phyloP scores from a whole-genome alignment of 2,329 filamentous ascomycete species.

The Microcyclospora tardicrescens region DNA sequence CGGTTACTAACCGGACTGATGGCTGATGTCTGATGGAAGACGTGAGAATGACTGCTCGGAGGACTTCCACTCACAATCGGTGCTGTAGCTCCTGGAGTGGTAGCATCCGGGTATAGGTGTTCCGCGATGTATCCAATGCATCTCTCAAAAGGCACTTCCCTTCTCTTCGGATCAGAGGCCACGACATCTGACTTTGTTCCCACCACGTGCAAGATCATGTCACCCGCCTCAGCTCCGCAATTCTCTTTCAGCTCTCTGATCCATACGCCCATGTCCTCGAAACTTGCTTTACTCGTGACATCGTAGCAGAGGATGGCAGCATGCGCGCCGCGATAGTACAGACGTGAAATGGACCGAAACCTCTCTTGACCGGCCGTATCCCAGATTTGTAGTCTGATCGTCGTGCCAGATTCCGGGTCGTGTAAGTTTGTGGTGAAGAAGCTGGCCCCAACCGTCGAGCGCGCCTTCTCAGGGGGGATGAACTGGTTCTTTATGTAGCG shows the following conservation, averaged over 20 bases:
- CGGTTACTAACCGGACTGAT: conserved; percentile 35
- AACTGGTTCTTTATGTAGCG: conserved; percentile 63
- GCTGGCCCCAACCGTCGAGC: conserved; percentile 38
- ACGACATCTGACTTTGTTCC: conserved; percentile 91
- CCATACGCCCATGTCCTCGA: conserved; percentile 87
- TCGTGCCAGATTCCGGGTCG: conserved; percentile 72
- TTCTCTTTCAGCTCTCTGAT: conserved; percentile 50
- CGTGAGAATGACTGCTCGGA: conserved; percentile 23
- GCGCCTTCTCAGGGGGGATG: conserved; percentile 39
- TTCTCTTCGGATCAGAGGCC: conserved; percentile 61
- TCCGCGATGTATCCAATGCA: conserved; percentile 94
- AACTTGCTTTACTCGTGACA: conserved; percentile 75
- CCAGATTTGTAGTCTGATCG: conserved; percentile 91
- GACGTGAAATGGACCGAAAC: conserved; percentile 82
- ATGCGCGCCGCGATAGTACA: conserved; percentile 94
- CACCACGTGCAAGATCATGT: conserved; percentile 85
- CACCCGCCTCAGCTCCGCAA: conserved; percentile 27
- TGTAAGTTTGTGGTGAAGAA: conserved; percentile 53
- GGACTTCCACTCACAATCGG: conserved; percentile 5
- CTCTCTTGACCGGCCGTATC: conserved; percentile 96
- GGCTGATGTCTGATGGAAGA: conserved; percentile 31
- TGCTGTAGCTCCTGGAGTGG: conserved; percentile 6
- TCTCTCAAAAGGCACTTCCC: conserved; percentile 84
- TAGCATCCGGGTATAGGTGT: conserved; percentile 58
- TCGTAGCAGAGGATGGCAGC: conserved; percentile 90